Conservation (phyloP, 768 basidiomycete genomes). For the Panaeolus cyanescens region DNA sequence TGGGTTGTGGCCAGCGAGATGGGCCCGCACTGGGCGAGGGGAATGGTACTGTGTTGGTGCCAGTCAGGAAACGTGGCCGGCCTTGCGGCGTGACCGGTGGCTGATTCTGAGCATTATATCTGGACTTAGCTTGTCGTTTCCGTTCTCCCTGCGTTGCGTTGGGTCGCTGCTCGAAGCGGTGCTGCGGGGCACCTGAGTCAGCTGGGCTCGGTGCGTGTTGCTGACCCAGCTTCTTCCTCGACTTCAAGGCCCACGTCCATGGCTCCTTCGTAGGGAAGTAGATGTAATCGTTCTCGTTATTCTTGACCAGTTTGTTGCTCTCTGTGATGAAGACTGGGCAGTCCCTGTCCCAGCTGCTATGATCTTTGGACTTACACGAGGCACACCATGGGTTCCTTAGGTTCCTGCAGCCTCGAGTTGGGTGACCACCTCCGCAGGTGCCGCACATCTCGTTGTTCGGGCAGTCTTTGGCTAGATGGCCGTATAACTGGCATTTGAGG, state of each 20-base stretch:
- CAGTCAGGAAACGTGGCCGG: no score
- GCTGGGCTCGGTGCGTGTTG: no score
- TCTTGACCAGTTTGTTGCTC: not conserved
- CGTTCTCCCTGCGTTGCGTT: no score
- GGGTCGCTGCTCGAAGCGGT: no score
- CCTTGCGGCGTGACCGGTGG: no score
- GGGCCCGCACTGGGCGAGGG: no score
- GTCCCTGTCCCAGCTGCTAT: not conserved
- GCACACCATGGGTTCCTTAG: not conserved
- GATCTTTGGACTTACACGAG: not conserved
- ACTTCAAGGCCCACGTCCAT: not conserved
- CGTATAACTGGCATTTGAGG: not conserved
- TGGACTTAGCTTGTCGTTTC: no score
- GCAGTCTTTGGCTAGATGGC: not conserved
- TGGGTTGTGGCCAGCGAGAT: no score
- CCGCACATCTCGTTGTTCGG: not conserved
- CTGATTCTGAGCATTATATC: no score
- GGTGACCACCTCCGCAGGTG: not conserved
- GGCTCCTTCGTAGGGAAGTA: slow-evolving; percentile 3
- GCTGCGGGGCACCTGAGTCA: no score
- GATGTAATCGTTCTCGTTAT: not conserved
- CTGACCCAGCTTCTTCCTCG: not conserved
- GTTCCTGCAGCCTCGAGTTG: not conserved
- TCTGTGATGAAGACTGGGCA: not conserved
- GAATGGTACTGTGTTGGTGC: no score